Evolutionary conservation across 2,329 filamentous ascomycete genomes (phyloP).

Genomic region (Emmonsiellopsis sp.): DNA sequence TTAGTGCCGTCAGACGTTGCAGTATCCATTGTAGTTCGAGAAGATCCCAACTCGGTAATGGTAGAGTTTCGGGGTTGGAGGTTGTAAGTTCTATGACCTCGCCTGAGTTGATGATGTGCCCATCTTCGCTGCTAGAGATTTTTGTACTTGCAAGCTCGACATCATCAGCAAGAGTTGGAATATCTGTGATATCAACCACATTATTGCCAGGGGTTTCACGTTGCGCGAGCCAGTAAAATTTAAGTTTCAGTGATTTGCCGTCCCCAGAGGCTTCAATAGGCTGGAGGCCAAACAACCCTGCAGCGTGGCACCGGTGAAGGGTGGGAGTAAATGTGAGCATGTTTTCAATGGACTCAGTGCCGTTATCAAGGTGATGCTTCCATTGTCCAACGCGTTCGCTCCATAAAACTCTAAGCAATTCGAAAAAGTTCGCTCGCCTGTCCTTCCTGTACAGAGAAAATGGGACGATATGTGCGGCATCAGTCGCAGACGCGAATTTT

Average conservation of each 20-base stretch:
- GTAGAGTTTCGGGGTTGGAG: neutral
- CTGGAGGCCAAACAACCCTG: neutral
- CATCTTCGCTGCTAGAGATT: neutral
- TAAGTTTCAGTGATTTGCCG: neutral
- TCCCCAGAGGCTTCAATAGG: neutral
- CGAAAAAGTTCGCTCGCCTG: neutral
- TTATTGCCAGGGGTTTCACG: neutral
- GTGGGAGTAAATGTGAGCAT: neutral
- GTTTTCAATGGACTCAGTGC: neutral
- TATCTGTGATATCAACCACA: neutral
- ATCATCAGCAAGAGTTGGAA: neutral
- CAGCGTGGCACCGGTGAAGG: neutral
- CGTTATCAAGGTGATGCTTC: neutral
- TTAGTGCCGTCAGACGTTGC: neutral
- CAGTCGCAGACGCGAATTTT: neutral
- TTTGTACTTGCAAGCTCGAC: neutral
- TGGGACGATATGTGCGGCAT: neutral
- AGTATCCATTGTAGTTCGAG: neutral
- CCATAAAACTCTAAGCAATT: neutral
- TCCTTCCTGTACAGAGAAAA: neutral
- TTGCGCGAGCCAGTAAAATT: neutral
- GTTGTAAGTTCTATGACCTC: slow-evolving; percentile 1
- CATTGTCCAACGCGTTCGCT: neutral
- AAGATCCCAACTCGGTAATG: neutral
- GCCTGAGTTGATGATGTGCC: neutral